A percentile compares a stretch with the other conserved stretches of the same genome.
Conservation (phyloP, 2,329 filamentous ascomycete species). For the Phialemoniopsis sp. region DNA sequence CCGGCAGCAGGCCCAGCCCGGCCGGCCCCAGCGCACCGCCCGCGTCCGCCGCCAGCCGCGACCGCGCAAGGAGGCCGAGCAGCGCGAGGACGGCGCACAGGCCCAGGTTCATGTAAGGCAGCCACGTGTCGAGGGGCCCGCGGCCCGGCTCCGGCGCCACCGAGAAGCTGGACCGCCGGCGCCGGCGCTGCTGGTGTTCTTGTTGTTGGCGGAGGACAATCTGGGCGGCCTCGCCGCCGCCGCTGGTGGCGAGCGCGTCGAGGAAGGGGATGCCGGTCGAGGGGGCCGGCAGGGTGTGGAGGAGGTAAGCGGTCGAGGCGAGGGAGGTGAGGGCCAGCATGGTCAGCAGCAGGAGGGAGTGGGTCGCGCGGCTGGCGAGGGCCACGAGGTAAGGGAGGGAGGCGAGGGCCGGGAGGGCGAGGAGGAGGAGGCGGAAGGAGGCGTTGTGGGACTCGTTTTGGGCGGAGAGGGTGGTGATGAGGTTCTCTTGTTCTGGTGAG, state of each 20-base stretch:
- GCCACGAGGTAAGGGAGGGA: constrained; percentile 21
- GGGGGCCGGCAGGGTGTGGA: constrained; percentile 51
- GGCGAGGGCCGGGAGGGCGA: constrained; percentile 35
- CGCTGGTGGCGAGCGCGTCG: constrained; percentile 28
- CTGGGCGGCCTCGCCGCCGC: neutral
- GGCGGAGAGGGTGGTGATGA: constrained; percentile 51
- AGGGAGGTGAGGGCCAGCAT: constrained; percentile 62
- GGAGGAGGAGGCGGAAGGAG: constrained; percentile 52
- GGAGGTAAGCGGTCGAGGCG: constrained; percentile 55
- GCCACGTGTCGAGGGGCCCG: constrained; percentile 49
- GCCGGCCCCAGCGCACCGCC: constrained; percentile 22
- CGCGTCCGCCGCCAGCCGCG: constrained; percentile 21
- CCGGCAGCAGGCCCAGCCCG: constrained; percentile 47
- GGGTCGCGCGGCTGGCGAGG: constrained; percentile 19
- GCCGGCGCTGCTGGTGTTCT: constrained; percentile 1
- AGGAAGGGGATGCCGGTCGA: constrained; percentile 47
- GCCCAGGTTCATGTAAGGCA: constrained; percentile 57
- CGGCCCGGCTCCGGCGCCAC: constrained; percentile 8
- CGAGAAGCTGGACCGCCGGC: constrained; percentile 12
- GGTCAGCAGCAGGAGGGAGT: constrained; percentile 31
- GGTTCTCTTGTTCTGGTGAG: constrained; percentile 55
- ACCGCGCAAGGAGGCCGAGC: constrained; percentile 32
- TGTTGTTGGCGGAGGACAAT: constrained; percentile 1
- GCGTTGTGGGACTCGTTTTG: constrained; percentile 56
- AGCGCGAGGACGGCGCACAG: constrained; percentile 49